phyloP scores from a whole-genome alignment of 1,284 basidiomycete species.

The Filobasidium uniguttulatum region DNA sequence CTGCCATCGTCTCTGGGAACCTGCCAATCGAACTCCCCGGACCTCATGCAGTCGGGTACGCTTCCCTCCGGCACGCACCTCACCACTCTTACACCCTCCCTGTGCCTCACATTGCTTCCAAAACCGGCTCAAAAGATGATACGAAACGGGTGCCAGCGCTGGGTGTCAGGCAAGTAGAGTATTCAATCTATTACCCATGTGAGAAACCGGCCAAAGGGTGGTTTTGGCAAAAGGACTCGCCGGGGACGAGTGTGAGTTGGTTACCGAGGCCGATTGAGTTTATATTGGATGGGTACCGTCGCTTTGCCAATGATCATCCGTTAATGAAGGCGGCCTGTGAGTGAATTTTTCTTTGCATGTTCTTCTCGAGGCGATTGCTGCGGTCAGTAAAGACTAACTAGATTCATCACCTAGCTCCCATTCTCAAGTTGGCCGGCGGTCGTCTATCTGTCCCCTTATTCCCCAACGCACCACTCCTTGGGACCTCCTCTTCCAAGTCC shows the following conservation, averaged over 20 bases:
- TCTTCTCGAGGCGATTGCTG: not conserved
- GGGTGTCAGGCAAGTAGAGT: constrained; percentile 20
- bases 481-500: not conserved
- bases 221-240: constrained; percentile 10
- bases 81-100: not conserved
- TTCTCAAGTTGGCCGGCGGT: constrained; percentile 19
- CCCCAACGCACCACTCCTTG: constrained; percentile 11
- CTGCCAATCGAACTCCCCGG: constrained; percentile 4
- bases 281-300: constrained; percentile 6
- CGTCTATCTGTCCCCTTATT: constrained; percentile 22
- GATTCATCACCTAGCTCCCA: constrained; percentile 13
- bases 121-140: not conserved
- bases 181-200: constrained; percentile 28
- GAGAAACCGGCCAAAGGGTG: constrained; percentile 2
- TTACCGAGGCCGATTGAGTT: constrained; percentile 17
- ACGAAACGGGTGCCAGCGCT: constrained; percentile 17
- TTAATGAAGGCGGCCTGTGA: constrained; percentile 6
- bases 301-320: constrained; percentile 9
- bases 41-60: constrained; percentile 10
- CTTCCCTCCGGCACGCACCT: constrained; percentile 7
- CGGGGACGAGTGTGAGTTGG: constrained; percentile 18
- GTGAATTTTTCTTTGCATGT: not conserved
- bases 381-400: not conserved
- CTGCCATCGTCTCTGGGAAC: constrained; percentile 6
- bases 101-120: not conserved